Evolutionary conservation across 495 filamentous ascomycete genomes (phyloP).

Genomic region (Penicillium samsonianum): DNA sequence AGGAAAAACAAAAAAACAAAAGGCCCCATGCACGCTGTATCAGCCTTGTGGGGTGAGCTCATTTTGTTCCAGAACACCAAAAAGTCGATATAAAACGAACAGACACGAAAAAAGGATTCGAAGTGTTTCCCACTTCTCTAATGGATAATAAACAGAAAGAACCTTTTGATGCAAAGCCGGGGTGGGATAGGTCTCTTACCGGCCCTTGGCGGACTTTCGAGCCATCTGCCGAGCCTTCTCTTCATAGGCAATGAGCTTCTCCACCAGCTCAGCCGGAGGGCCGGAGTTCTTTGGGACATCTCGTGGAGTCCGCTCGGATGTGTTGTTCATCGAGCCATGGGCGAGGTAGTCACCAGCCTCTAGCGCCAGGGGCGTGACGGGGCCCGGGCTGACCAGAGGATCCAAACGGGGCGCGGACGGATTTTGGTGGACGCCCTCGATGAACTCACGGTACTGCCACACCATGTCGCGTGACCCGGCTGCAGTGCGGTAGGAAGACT

Average conservation of each 20-base stretch:
- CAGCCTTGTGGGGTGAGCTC: slow-evolving; percentile 7
- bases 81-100: slow-evolving; percentile 7
- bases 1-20: slow-evolving; percentile 17
- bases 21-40: slow-evolving; percentile 7
- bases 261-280: slow-evolving; percentile 38
- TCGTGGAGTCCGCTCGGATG: slow-evolving; percentile 24
- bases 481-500: slow-evolving; percentile 36
- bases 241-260: slow-evolving; percentile 41
- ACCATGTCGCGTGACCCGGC: slow-evolving; percentile 40
- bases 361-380: slow-evolving; percentile 74
- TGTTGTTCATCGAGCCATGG: slow-evolving; percentile 33
- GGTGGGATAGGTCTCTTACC: slow-evolving; percentile 23
- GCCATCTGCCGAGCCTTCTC: slow-evolving; percentile 40
- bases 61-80: slow-evolving; percentile 23
- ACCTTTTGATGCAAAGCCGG: slow-evolving; percentile 8
- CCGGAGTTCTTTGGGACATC: slow-evolving; percentile 23
- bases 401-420: slow-evolving; percentile 64
- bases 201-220: slow-evolving; percentile 38
- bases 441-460: slow-evolving; percentile 43
- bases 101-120: background rate
- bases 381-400: slow-evolving; percentile 73
- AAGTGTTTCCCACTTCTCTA: background rate
- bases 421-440: slow-evolving; percentile 42
- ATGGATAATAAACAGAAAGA: background rate
- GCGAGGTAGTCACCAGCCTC: slow-evolving; percentile 59